phyloP scores from a whole-genome alignment of 1,139 yeast genomes.

The Wickerhamomyces sp. region DNA sequence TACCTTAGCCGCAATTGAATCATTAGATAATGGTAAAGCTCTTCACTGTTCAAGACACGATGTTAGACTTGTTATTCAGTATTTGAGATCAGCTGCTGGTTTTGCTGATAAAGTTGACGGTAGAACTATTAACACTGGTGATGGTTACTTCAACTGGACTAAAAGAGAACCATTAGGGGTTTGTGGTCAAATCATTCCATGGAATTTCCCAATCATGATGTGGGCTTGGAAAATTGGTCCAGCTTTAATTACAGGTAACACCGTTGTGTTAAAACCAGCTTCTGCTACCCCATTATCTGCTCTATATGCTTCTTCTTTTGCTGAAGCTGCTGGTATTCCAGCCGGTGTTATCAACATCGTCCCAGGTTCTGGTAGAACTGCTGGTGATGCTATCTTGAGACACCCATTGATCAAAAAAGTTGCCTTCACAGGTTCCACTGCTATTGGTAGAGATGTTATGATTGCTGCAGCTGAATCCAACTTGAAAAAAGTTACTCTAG shows the following conservation, averaged over 20 bases:
- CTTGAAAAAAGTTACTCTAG: conserved; percentile 76
- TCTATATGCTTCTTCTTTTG: conserved; percentile 53
- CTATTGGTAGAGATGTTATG: conserved; percentile 75
- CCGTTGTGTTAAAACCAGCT: conserved; percentile 75
- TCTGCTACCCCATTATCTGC: conserved; percentile 84
- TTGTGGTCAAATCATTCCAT: conserved; percentile 79
- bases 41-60: conserved; percentile 53
- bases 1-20: conserved; percentile 63
- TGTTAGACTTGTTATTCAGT: conserved; percentile 49
- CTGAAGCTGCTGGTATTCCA: conserved; percentile 72
- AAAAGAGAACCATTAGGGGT: conserved; percentile 71
- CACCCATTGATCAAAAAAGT: conserved; percentile 71
- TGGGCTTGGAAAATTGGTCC: conserved; percentile 86
- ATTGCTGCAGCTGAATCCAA: conserved; percentile 64
- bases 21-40: conserved; percentile 81
- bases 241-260: conserved; percentile 77
- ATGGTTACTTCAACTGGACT: conserved; percentile 54
- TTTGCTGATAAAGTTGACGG: conserved; percentile 80
- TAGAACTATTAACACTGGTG: conserved; percentile 61
- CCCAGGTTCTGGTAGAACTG: conserved; percentile 71
- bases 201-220: conserved; percentile 87
- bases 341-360: conserved; percentile 73
- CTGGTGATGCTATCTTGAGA: conserved; percentile 65
- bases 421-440: conserved; percentile 85
- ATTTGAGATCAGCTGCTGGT: conserved; percentile 72